A percentile compares a stretch with the other conserved stretches of the same genome.
Conservation (phyloP, 2,329 filamentous ascomycete species). For the Tricladium varicosporioides region DNA sequence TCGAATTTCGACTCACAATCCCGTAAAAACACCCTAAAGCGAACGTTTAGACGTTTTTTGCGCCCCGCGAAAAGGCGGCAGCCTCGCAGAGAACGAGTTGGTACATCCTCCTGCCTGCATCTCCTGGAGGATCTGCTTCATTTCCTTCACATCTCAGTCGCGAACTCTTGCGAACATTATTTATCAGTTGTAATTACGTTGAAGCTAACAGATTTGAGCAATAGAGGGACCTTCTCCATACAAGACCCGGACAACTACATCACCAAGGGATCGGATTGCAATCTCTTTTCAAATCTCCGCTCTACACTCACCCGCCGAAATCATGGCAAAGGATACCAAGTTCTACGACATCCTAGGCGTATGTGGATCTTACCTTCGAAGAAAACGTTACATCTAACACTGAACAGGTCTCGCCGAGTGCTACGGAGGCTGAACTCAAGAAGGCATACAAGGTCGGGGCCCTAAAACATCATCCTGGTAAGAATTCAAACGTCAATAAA, state of each 20-base stretch:
- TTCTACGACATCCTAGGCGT: constrained; percentile 78
- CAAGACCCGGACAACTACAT: not conserved
- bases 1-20: not conserved
- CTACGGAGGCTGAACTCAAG: constrained; percentile 84
- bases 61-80: not conserved
- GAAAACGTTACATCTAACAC: constrained; percentile 30
- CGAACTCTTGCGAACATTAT: not conserved
- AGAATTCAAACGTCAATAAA: constrained; percentile 30
- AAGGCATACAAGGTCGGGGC: constrained; percentile 84
- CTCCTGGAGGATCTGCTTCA: not conserved
- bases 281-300: not conserved
- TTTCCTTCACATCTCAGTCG: not conserved
- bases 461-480: constrained; percentile 82
- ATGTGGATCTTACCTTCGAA: constrained; percentile 37
- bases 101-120: not conserved
- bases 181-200: not conserved
- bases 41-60: not conserved
- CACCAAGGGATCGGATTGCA: not conserved
- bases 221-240: not conserved
- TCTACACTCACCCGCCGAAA: constrained; percentile 34
- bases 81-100: not conserved
- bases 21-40: not conserved
- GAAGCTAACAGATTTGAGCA: not conserved
- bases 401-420: constrained; percentile 69
- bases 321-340: constrained; percentile 77